Conservation (phyloP, 192 early-diverging fungal species). For the Diversispora eburnea region DNA sequence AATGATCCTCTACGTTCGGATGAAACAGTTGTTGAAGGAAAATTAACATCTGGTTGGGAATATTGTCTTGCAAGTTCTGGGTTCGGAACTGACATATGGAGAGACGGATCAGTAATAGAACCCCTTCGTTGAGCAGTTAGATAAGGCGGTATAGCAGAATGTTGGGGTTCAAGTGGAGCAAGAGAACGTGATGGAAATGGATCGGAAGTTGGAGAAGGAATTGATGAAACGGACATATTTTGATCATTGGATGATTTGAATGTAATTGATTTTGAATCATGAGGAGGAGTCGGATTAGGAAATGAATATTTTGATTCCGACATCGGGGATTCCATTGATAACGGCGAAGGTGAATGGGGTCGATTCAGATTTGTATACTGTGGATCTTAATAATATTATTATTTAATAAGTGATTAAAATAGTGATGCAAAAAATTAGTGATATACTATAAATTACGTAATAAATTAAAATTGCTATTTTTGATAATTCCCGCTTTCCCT, state of each 20-base stretch:
- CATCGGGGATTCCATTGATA: constrained; percentile 13
- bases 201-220: constrained; percentile 19
- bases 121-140: constrained; percentile 37
- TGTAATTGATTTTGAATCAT: constrained; percentile 5
- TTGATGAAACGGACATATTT: background rate
- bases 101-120: constrained; percentile 39
- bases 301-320: constrained; percentile 17
- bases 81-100: constrained; percentile 26
- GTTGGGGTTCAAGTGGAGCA: constrained; percentile 25
- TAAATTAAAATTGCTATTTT: background rate
- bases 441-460: background rate
- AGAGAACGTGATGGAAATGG: constrained; percentile 24
- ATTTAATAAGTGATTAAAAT: background rate
- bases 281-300: constrained; percentile 13
- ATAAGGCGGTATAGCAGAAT: constrained; percentile 28
- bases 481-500: too few species aligned
- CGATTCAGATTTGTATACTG: background rate
- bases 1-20: constrained; percentile 25
- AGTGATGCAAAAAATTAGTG: background rate
- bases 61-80: constrained; percentile 30
- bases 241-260: constrained; percentile 8
- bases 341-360: background rate
- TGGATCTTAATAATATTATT: background rate
- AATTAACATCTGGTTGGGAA: constrained; percentile 26
- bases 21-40: constrained; percentile 13